Evolutionary conservation across 768 basidiomycete genomes (phyloP), one percentile per base, ranked within the genome.

Genomic region (Nidularia pulvinata): DNA sequence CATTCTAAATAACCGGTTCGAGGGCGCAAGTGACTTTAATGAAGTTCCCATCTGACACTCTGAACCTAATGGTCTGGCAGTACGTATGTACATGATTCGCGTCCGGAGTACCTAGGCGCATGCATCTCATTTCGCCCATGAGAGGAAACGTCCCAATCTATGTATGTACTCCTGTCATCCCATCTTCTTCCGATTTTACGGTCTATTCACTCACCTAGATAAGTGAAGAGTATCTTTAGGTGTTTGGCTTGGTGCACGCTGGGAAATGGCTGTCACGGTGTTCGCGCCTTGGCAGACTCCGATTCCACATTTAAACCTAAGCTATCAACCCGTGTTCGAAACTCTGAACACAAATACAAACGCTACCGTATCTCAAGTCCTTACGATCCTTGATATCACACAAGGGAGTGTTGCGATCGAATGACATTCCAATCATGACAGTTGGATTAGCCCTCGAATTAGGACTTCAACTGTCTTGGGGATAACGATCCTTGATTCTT

Each of bases 1-100:
- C 49, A 45, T 22, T 13, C 51, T 52, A 50, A 51, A 54, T 53
- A 33, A 51, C 61, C 59, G 61, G 61, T 43, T 56, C 51, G 57
- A 58, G 57, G 48, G 42, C 25, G 25, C 25, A 30, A 30, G 33
- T 52, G 37, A 39, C 35, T 44, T 32, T 22, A 22, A 50, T 50
- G 10, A 10, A 10, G 45, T n/a, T 46, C 45, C 45, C 45, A 46
- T 30, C 25, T 30, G 25, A 30, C 25, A 30, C 25, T 30, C 25
- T 30, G 25, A 30, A 30, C 25, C 25, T 30, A 30, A 30, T 30
- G 25, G 25, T 30, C 25, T 30, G 25, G 25, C 25, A 30, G 25
- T 30, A 30, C 25, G 25, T 30, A 30, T 30, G 25, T 30, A 30
- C 4, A 30, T 30, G 25, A 30, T 30, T 30, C 25, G 25, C 25